phyloP scores from a whole-genome alignment of 1,284 basidiomycete species.

The Coriolopsis trogii region DNA sequence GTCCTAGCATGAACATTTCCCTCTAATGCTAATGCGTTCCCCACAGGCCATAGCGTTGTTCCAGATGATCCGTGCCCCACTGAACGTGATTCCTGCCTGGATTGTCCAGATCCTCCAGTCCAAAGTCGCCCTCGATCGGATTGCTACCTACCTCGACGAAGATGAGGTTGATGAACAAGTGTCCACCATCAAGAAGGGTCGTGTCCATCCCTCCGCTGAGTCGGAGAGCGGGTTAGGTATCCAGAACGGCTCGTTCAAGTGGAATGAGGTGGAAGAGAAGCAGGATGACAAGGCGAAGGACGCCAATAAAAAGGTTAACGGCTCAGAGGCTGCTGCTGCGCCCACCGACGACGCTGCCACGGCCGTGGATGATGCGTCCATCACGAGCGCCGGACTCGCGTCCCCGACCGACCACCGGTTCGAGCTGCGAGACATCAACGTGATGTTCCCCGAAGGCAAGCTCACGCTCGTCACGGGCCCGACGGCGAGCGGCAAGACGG shows the following conservation, averaged over 20 bases:
- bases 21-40: neutral
- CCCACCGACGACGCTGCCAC: slow-evolving; percentile 2
- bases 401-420: slow-evolving; percentile 50
- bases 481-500: slow-evolving; percentile 83
- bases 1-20: neutral
- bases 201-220: slow-evolving; percentile 28
- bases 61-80: slow-evolving; percentile 69
- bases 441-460: slow-evolving; percentile 72
- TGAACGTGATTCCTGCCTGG: slow-evolving; percentile 72
- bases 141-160: slow-evolving; percentile 80
- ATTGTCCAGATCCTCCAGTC: slow-evolving; percentile 69
- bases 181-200: slow-evolving; percentile 38
- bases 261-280: slow-evolving; percentile 62
- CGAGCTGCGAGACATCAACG: slow-evolving; percentile 64
- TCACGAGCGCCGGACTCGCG: slow-evolving; percentile 9
- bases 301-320: slow-evolving; percentile 14
- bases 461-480: slow-evolving; percentile 70
- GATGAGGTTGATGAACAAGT: slow-evolving; percentile 63
- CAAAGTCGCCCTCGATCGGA: slow-evolving; percentile 78
- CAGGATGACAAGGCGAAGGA: slow-evolving; percentile 35
- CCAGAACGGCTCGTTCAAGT: slow-evolving; percentile 67
- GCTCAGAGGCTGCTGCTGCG: neutral
- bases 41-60: slow-evolving; percentile 69
- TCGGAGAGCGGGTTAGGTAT: slow-evolving; percentile 59
- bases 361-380: slow-evolving; percentile 27